phyloP scores from a whole-genome alignment of 306 rosid species.

The Cucumis hystrix region DNA sequence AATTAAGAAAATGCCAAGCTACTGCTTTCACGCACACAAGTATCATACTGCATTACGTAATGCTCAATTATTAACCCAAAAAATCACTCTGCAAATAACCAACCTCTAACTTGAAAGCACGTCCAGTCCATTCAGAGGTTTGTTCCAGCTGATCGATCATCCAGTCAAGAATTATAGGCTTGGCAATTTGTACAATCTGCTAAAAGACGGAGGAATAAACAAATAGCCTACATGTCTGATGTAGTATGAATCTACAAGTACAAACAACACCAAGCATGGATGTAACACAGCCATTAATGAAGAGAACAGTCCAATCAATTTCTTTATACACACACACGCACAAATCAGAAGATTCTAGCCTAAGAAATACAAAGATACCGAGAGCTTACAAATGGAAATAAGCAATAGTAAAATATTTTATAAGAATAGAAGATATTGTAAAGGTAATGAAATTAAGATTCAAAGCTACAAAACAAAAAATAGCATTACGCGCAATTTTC shows the following conservation, averaged over 20 bases:
- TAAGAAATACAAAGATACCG: neutral
- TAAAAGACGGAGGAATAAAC: neutral
- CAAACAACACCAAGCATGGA: neutral
- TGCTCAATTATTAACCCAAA: neutral
- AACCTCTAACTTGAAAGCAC: constrained; percentile 45
- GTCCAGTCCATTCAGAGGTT: constrained; percentile 44
- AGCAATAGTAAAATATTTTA: neutral
- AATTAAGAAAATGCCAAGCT: neutral
- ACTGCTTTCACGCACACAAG: neutral
- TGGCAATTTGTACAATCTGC: constrained; percentile 45
- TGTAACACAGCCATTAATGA: neutral
- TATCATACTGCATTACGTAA: neutral
- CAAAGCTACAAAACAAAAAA: too few relatives aligned
- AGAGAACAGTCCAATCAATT: neutral
- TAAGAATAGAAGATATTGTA: neutral
- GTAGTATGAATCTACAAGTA: neutral
- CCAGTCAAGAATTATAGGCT: constrained; percentile 49
- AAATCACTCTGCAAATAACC: constrained; percentile 4
- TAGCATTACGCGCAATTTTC: neutral
- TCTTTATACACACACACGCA: neutral
- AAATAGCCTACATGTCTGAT: neutral
- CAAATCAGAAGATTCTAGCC: neutral
- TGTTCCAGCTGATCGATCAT: constrained; percentile 39
- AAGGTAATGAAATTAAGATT: neutral
- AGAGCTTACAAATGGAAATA: neutral